Base-by-base conservation (phyloP, 176 grass and related monocot genomes). In the Oryza meridionalis region DNA sequence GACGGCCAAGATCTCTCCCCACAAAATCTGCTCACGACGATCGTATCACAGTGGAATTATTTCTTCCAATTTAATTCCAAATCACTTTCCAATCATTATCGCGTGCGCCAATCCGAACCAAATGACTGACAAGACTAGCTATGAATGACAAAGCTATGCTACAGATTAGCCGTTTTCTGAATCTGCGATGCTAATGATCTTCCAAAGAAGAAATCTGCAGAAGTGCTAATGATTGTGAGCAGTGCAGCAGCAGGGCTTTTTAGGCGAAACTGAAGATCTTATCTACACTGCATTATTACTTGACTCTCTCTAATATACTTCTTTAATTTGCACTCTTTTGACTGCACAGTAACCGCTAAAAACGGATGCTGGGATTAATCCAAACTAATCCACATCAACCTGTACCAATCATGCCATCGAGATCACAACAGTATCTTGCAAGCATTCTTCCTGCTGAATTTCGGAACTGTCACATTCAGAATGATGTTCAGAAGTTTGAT, bases 321-420 rank as follows among this genome's bases (percentile, higher is more conserved):
- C 58, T 62, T 58, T 58, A 51, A 21, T 58, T 7, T 6, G n/a
- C 58, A 49, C 44, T 69, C 42, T 13, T 66, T 80, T 53, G 77
- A 83, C 55, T 17, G 32, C 75, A 63, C 62, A 64, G 75, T 77
- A 43, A 26, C 15, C 40, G n/a, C 33, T 16, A 42, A 65, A 65
- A 77, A 25, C 1, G 21, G 2, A 55, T 43, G 42, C 42, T 43
- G 33, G 5, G 9, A 31, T 35, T 21, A 76, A 14, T 31, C 32
- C n/a, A 77, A 77, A 62, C 21, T 62, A 62, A 77, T 62, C 75
- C 29, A 15, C 29, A n/a, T 59, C 50, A 59, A 76, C 42, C 15
- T 59, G 11, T 44, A 21, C 80, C 19, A 75, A 58, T 72, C 79
- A 82, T 83, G 14, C 45, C 21, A 11, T 66, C 17, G 58, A 62